These are phyloP conservation scores for Lachancea cidri DNA, from an alignment of 805 yeast species.

Conservation along the genomic window DNA sequence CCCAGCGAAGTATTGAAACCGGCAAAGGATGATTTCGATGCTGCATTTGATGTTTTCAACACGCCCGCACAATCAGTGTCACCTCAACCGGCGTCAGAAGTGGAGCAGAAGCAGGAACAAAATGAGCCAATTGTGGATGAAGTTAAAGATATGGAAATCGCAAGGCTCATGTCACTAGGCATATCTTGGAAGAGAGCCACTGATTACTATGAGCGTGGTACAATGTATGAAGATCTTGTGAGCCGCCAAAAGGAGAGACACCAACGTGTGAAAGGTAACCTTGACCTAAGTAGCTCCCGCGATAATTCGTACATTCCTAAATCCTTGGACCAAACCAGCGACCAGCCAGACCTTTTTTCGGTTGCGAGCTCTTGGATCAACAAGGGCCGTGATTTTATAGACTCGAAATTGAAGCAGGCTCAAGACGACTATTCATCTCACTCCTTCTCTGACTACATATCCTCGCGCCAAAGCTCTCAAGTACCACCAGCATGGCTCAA, in stretches of 20 bases:
- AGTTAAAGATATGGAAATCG: slow-evolving; percentile 33
- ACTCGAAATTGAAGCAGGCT: slow-evolving; percentile 8
- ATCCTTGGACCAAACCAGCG: too few relatives aligned
- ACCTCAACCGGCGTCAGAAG: not conserved
- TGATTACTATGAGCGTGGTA: slow-evolving; percentile 21
- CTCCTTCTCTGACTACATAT: slow-evolving; percentile 1
- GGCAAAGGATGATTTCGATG: slow-evolving; percentile 18
- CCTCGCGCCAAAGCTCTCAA: not conserved
- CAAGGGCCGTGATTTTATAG: slow-evolving; percentile 31
- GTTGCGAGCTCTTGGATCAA: slow-evolving; percentile 27
- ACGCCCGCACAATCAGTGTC: not conserved
- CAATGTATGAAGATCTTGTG: slow-evolving; percentile 21
- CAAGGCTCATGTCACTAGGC: slow-evolving; percentile 31
- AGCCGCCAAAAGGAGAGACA: slow-evolving; percentile 1
- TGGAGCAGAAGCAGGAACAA: slow-evolving; percentile 3
- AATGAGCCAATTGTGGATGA: slow-evolving; percentile 24
- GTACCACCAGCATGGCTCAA: not conserved
- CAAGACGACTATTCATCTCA: not conserved
- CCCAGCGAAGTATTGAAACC: not conserved
- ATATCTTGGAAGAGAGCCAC: slow-evolving; percentile 21
- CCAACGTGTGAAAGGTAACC: not conserved
- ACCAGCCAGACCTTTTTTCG: slow-evolving; percentile 16
- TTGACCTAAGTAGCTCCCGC: not conserved
- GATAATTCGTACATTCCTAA: too few relatives aligned
- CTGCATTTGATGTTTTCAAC: slow-evolving; percentile 20